Evolutionary conservation across 441 rosid species (phyloP), one percentile per base, ranked within the genome.

Genomic region (Cnidoscolus chayamansa): DNA sequence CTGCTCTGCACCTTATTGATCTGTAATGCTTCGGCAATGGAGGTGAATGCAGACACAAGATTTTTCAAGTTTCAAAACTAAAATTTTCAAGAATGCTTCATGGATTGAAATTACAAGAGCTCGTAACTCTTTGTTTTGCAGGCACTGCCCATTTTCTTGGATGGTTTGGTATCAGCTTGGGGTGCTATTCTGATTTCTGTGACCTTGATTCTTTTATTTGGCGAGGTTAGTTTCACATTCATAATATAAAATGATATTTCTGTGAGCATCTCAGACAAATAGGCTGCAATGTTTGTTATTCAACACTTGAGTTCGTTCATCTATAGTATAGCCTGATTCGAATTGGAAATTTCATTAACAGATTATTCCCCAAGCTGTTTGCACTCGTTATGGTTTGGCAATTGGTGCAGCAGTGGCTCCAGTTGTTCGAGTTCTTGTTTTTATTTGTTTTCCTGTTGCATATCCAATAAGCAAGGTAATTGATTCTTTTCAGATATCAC

Each of bases 391-490:
- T 82, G 98, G 98, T 67, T 82, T 93, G 83, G 98, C 92, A 32
- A 82, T 91, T 71, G 97, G 98, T 67, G 92, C 97, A 54, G 70
- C 91, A 5, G 89, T 93, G 81, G 87, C 91, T 70, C 97, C 97
- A 11, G 43, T 86, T 68, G 98, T 93, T 63, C 92, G 74, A 43
- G 78, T 93, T 74, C 91, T 93, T 72, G 97, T 93, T 79, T 86
- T 84, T 73, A 31, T 89, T 76, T 93, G 98, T 73, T 89, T 81
- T 76, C 98, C 98, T 2, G 78, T 93, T 82, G 94, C 98, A 35
- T 93, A 86, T 80, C 98, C 98, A 0, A 93, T 93, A 77, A 93
- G 98, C 88, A 93, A 93, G 98, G 98, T 93, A 45, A 72, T 61
- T 35, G 40, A 35, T 35, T 35, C 5, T 4, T 35, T 35, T 35